phyloP scores from a whole-genome alignment of 768 basidiomycete species.

The Pleurotus djamor region DNA sequence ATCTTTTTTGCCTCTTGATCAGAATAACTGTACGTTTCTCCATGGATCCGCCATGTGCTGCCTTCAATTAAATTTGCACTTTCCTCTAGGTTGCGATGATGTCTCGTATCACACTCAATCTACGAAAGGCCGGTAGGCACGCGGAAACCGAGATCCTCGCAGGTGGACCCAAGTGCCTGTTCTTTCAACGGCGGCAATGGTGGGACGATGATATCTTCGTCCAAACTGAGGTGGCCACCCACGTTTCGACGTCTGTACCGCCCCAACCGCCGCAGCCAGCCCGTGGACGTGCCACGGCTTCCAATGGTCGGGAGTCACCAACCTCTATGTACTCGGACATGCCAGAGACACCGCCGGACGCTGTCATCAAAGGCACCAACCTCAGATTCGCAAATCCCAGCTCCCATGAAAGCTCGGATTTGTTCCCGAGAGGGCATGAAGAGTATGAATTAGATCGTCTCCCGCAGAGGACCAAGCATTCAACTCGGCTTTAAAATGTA shows the following conservation, averaged over 20 bases:
- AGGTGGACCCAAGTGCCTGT: neutral
- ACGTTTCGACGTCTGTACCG: neutral
- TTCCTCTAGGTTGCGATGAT: conserved; percentile 55
- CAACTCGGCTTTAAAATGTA: neutral
- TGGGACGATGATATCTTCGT: neutral
- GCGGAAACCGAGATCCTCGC: neutral
- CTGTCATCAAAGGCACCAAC: neutral
- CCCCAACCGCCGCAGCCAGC: neutral
- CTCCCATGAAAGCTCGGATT: neutral
- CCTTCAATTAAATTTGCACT: neutral
- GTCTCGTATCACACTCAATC: conserved; percentile 64
- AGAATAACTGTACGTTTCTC: conserved; percentile 18
- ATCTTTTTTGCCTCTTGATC: neutral
- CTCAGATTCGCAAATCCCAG: neutral
- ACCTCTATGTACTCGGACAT: neutral
- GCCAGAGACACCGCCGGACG: neutral
- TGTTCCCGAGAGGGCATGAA: neutral
- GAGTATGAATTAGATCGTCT: neutral
- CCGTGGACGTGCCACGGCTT: neutral
- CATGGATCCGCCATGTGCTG: neutral
- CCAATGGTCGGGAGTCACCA: neutral
- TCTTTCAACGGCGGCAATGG: neutral
- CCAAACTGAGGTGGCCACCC: neutral
- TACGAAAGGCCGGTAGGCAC: conserved; percentile 36
- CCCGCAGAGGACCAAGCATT: neutral